Base-by-base conservation (phyloP, 2,329 filamentous ascomycete genomes). In the Trichoderma endophyticum region DNA sequence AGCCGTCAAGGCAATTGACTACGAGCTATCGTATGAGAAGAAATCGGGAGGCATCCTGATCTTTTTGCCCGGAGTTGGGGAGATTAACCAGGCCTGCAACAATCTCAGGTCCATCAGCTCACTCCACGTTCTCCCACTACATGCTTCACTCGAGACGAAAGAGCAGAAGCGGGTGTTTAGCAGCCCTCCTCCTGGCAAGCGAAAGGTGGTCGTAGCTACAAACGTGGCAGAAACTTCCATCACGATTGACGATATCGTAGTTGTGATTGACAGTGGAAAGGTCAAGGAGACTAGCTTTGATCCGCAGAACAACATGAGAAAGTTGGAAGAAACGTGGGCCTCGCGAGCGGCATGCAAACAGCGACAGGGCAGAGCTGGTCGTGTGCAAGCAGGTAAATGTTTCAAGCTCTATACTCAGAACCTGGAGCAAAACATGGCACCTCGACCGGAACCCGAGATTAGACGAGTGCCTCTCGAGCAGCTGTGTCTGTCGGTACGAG, bases 141-240 rank as follows among this genome's bases (percentile, higher is more conserved):
- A 99, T 80, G 96, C 96, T 14, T 98, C 95, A 0, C 87, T 99
- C 1, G 91, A 97, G 77, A 95, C 95, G 11, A 87, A 87, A 2
- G 95, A 98, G 77, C 96, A 99, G 81, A 92, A 93, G 73, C 88
- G 90, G 28, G 96, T 99, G 0, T 99, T 99, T 79, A 86, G 89
- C 32, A 86, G 86, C 15, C 84, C 96, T 5, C 95, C 95, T 0
- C 80, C 84, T 3, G 94, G 94, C 0, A 95, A 93, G 82, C 88
- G 96, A 43, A 99, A 99, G 82, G 89, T 99, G 14, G 93, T 99
- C 39, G 93, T 95, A 7, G 93, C 96, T 1, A 99, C 96, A 59
- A 99, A 99, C 77, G 95, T 99, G 3, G 96, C 96, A 2, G 96
- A 99, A 81, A 99, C 96, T 0, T 98, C 96, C 2, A 98, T 99